These are phyloP conservation scores for Aspergillus hancockii DNA, from an alignment of 495 filamentous ascomycete genomes.

Conservation along the genomic window DNA sequence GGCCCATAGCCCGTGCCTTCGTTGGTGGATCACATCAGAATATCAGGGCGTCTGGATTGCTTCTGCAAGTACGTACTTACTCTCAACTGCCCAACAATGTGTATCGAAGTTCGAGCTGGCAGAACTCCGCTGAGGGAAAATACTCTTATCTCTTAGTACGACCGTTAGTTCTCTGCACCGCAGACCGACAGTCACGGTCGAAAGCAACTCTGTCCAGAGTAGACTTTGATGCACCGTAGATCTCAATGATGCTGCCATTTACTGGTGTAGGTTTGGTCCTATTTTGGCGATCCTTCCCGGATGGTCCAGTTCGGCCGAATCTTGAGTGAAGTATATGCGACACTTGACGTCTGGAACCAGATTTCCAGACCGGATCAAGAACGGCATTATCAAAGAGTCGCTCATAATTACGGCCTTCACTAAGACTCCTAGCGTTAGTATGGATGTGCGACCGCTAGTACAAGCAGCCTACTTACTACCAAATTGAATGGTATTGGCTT, in stretches of 20 bases:
- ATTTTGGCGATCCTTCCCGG: conserved; percentile 15
- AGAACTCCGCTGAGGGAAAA: conserved; percentile 6
- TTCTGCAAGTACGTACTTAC: conserved; percentile 23
- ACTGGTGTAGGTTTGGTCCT: conserved; percentile 12
- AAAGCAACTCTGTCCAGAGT: neutral
- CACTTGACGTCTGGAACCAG: neutral
- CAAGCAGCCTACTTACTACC: neutral
- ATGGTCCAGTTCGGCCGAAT: neutral
- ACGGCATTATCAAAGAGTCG: neutral
- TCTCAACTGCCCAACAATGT: conserved; percentile 6
- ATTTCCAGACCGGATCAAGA: neutral
- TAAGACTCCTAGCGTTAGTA: neutral
- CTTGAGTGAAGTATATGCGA: neutral
- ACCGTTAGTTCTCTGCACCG: neutral
- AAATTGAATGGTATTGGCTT: neutral
- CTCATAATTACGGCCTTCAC: conserved; percentile 1
- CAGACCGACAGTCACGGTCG: neutral
- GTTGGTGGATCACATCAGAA: conserved; percentile 9
- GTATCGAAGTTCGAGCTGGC: conserved; percentile 17
- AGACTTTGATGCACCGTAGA: conserved; percentile 7
- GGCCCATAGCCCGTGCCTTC: neutral
- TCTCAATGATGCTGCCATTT: conserved; percentile 5
- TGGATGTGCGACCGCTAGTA: neutral
- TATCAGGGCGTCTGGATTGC: conserved; percentile 13
- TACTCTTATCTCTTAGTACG: neutral